A percentile compares a stretch with the other conserved stretches of the same genome.
These are phyloP conservation scores for Acrodontium crateriforme DNA, from an alignment of 2,329 filamentous ascomycete genomes.

Conservation along the genomic window DNA sequence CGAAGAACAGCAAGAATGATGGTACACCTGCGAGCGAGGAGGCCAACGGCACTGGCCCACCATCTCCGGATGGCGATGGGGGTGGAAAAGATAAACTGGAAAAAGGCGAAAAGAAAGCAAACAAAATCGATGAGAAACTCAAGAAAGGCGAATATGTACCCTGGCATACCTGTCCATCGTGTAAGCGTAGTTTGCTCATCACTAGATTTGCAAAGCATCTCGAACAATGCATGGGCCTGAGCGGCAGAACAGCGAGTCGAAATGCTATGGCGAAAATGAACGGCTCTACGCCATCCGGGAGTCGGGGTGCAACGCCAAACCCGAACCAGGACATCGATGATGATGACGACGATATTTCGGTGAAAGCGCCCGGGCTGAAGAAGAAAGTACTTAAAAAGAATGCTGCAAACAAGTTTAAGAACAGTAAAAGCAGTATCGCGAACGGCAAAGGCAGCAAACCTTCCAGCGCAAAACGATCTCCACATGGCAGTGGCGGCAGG, in stretches of 20 bases:
- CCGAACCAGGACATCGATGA: conserved; percentile 12
- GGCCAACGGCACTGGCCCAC: conserved; percentile 21
- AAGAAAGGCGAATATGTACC: conserved; percentile 38
- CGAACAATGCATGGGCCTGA: conserved; percentile 46
- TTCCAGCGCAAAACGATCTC: conserved; percentile 13
- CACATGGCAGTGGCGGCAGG: conserved; percentile 6
- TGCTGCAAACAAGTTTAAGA: conserved; percentile 31
- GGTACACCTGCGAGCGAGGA: conserved; percentile 32
- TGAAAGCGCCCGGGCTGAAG: conserved; percentile 15
- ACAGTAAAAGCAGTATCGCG: conserved; percentile 21
- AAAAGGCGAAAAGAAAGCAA: conserved; percentile 31
- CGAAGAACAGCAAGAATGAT: conserved; percentile 32
- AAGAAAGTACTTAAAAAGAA: conserved; percentile 26
- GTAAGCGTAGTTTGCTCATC: conserved; percentile 47
- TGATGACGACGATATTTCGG: conserved; percentile 15
- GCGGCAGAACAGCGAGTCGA: conserved; percentile 36
- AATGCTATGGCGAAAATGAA: conserved; percentile 36
- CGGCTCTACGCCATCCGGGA: conserved; percentile 17
- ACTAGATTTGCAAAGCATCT: conserved; percentile 47
- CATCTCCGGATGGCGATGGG: conserved; percentile 18
- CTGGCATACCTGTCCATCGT: conserved; percentile 45
- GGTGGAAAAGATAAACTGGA: conserved; percentile 23
- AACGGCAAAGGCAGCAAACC: conserved; percentile 21
- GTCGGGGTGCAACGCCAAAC: conserved; percentile 21
- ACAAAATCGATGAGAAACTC: conserved; percentile 30